Evolutionary conservation across 257 asterid genomes (phyloP).

Genomic region (Cinchona pubescens): DNA sequence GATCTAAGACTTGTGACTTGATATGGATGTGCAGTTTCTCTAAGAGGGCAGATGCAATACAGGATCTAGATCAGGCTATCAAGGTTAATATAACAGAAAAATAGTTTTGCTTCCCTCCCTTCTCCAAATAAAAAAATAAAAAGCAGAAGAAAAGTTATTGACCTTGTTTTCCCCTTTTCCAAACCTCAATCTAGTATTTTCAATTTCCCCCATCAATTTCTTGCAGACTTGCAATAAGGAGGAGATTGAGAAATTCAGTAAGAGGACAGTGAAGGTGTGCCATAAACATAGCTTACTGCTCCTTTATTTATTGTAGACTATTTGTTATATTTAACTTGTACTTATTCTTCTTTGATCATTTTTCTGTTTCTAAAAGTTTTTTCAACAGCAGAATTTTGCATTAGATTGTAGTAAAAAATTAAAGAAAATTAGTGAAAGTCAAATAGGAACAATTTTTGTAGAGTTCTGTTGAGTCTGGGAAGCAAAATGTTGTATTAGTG

Average conservation of each 20-base stretch:
- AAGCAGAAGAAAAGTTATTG: no score
- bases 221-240: slow-evolving; percentile 75
- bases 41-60: slow-evolving; percentile 87
- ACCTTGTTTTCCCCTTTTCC: slow-evolving; percentile 12
- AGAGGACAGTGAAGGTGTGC: slow-evolving; percentile 92
- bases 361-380: background rate
- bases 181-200: background rate
- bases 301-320: no score
- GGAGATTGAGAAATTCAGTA: slow-evolving; percentile 94
- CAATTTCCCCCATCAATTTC: background rate
- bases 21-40: slow-evolving; percentile 55
- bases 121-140: background rate
- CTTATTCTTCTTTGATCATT: background rate
- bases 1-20: background rate
- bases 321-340: background rate
- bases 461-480: background rate
- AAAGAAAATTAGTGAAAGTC: background rate
- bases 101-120: background rate
- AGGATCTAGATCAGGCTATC: slow-evolving; percentile 64
- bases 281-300: background rate
- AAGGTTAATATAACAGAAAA: slow-evolving; percentile 47
- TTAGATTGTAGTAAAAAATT: background rate
- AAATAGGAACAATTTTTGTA: background rate
- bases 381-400: background rate
- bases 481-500: background rate